These are phyloP conservation scores for Mallotus japonicus DNA, from an alignment of 441 rosid species.

Conservation along the genomic window DNA sequence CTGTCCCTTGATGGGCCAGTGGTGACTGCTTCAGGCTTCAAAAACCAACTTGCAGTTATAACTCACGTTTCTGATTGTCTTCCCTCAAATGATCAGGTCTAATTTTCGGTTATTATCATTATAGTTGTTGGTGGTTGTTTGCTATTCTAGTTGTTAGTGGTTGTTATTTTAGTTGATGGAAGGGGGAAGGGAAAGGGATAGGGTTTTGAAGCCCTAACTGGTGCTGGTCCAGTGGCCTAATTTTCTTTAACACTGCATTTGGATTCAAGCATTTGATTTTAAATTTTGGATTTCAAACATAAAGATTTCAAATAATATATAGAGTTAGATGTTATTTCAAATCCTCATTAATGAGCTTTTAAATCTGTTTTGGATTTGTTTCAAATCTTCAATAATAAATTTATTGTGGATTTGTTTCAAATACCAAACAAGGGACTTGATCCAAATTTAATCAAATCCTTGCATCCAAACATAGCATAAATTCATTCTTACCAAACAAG, in stretches of 20 bases:
- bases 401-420: too few relatives aligned
- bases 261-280: too few relatives aligned
- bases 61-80: conserved; percentile 78
- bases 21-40: conserved; percentile 81
- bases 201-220: not conserved
- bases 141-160: not conserved
- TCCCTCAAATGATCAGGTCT: conserved; percentile 83
- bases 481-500: too few relatives aligned
- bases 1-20: conserved; percentile 85
- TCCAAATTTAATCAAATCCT: too few relatives aligned
- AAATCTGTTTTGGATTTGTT: too few relatives aligned
- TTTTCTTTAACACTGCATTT: not conserved
- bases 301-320: too few relatives aligned
- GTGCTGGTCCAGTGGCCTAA: not conserved
- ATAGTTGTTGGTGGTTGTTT: not conserved
- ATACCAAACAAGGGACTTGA: too few relatives aligned
- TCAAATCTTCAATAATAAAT: too few relatives aligned
- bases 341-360: too few relatives aligned
- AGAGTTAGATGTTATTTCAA: too few relatives aligned
- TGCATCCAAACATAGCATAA: too few relatives aligned
- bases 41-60: conserved; percentile 79
- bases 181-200: not conserved
- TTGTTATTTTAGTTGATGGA: not conserved
- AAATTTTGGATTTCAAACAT: too few relatives aligned
- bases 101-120: not conserved